Base-by-base conservation (phyloP, 2,329 filamentous ascomycete species). In the Aspergillus oerlinghausenensis region DNA sequence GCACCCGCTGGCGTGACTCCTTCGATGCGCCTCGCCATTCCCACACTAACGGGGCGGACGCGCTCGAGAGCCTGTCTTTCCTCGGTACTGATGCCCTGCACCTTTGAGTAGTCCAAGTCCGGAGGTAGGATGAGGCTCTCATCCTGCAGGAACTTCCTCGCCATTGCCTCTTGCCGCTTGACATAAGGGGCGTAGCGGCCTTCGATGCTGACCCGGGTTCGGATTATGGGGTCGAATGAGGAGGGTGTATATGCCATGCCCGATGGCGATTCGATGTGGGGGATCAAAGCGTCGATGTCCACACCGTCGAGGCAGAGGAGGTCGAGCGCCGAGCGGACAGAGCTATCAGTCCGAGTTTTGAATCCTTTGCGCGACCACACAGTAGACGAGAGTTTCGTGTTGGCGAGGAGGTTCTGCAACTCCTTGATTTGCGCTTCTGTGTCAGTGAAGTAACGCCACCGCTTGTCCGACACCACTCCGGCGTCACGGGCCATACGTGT, bases 121-220 rank as follows among this genome's bases (percentile, higher is more conserved):
- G 80, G 63, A 0, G 93, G 91, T 11, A 99, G 76, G 14, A 79
- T 77, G 14, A 97, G 75, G 7, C 79, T 80, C 71, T 97, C 94
- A 68, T 97, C 93, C 52, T 86, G 84, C 57, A 85, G 78, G 71
- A 96, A 88, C 6, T 82, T 80, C 32, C 81, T 80, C 21, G 87
- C 87, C 57, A 87, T 81, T 3, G 82, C 80, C 26, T 81, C 80
- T 71, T 97, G 92, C 65, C 86, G 84, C 49, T 80, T 82, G 40
- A 96, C 86, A 71, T 96, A 96, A 0, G 93, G 93, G 1, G 89
- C 90, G 71, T 99, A 99, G 2, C 84, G 80, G 14, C 88, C 88
- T 73, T 97, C 91, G 64, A 97, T 89, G 45, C 83, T 81, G 7
- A 97, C 88, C 47, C 93, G 84, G 52, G 80, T 77, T 60, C 82